These are phyloP conservation scores for Fonsecaea erecta DNA, from an alignment of 2,329 filamentous ascomycete genomes.

Conservation along the genomic window DNA sequence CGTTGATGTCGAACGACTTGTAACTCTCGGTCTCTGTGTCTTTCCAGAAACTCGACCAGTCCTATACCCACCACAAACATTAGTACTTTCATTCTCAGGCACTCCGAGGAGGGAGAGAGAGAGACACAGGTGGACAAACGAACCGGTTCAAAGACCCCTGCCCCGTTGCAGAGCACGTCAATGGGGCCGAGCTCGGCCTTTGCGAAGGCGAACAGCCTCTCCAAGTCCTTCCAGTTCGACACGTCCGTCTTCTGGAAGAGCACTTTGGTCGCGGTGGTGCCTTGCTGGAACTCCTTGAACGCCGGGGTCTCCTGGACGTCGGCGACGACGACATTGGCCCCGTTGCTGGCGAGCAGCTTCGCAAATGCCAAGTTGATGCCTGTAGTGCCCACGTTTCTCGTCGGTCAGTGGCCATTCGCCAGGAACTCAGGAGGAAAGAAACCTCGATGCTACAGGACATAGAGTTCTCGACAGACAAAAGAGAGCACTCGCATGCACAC, in stretches of 20 bases:
- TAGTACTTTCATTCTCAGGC: background rate
- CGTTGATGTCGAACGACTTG: conserved; percentile 54
- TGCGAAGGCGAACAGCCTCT: conserved; percentile 55
- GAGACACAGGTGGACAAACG: background rate
- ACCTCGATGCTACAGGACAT: too few relatives aligned
- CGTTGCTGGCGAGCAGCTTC: conserved; percentile 47
- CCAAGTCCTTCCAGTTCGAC: conserved; percentile 54
- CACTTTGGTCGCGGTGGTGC: conserved; percentile 39
- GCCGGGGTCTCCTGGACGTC: conserved; percentile 50
- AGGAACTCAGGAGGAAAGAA: too few relatives aligned
- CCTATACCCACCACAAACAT: background rate
- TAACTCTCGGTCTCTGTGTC: conserved; percentile 50
- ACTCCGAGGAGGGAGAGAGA: too few relatives aligned
- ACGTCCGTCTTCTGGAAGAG: conserved; percentile 54
- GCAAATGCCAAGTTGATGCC: conserved; percentile 53
- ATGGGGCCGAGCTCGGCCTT: conserved; percentile 55
- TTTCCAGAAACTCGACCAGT: conserved; percentile 23
- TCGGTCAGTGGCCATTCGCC: too few relatives aligned
- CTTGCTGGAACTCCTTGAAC: conserved; percentile 45
- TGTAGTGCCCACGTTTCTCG: conserved; percentile 33
- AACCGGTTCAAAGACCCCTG: conserved; percentile 47
- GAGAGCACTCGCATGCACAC: background rate
- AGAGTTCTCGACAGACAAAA: too few relatives aligned
- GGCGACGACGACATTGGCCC: conserved; percentile 52
- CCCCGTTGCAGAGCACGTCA: conserved; percentile 53